These are phyloP conservation scores for Myxozyma melibiosi DNA, from an alignment of 805 yeast genomes.

Conservation along the genomic window DNA sequence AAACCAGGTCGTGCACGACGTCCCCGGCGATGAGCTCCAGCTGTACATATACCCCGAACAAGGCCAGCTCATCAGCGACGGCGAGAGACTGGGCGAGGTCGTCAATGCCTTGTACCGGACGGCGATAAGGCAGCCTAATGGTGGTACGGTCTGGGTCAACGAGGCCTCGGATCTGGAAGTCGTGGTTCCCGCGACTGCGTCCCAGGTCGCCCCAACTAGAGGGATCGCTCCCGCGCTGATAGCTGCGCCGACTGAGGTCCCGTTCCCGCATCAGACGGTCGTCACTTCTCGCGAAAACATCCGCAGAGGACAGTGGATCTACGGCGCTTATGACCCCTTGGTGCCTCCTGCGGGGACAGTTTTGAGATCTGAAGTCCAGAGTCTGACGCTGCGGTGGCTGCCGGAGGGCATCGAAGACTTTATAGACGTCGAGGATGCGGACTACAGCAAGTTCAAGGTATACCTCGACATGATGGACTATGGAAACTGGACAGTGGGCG, in stretches of 20 bases:
- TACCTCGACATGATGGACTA: conserved; percentile 23
- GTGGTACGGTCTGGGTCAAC: conserved; percentile 27
- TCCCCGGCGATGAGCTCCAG: conserved; percentile 24
- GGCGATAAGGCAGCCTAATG: conserved; percentile 20
- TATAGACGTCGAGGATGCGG: conserved; percentile 14
- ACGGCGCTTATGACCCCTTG: conserved; percentile 18
- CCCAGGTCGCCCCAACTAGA: conserved; percentile 23
- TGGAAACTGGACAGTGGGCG: conserved; percentile 32
- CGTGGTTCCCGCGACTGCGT: conserved; percentile 6
- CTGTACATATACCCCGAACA: conserved; percentile 24
- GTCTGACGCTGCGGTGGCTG: conserved; percentile 26
- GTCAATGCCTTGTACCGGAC: conserved; percentile 3
- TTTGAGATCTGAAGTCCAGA: conserved; percentile 18
- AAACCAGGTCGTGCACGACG: conserved; percentile 20
- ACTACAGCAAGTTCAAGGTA: conserved; percentile 7
- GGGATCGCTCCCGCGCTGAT: conserved; percentile 29
- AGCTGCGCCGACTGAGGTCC: conserved; percentile 16
- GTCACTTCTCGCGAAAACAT: conserved; percentile 9
- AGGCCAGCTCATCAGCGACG: conserved; percentile 29
- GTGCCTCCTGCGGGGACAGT: conserved; percentile 18
- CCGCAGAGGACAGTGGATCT: conserved; percentile 27
- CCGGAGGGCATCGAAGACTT: conserved; percentile 18
- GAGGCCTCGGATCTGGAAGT: conserved; percentile 11
- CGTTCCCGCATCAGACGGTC: conserved; percentile 27
- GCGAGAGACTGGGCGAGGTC: conserved; percentile 25